Evolutionary conservation across 202 grass and related monocot genomes (phyloP), one percentile per base, ranked within the genome.

Genomic region (Schoenoplectus tabernaemontani): DNA sequence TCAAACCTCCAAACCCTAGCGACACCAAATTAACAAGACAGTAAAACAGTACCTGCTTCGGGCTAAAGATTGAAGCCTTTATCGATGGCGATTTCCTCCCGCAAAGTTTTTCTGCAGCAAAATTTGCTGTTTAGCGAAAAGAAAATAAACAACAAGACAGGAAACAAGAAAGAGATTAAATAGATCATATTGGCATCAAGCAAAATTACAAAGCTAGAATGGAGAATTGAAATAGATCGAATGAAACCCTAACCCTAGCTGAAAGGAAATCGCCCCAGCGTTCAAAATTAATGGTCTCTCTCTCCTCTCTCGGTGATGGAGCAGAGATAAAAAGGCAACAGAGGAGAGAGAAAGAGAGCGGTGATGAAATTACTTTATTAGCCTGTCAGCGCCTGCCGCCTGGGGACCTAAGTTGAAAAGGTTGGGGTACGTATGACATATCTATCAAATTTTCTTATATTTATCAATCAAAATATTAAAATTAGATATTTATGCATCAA

Each of bases 251-350:
- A 47, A 64, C 61, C 77, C 42, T 80, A 80, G 59, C 59, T 5
- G 61, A 80, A 80, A 80, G 78, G 78, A 80, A 80, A 80, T 80
- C 78, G 78, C 78, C 78, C 17, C 41, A n/a, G 56, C 59, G 78
- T 79, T 79, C 53, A 79, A 79, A 79, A 79, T 79, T 5, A 17
- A 43, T 66, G 59, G 59, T 79, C 20, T 79, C 61, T 80, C 59
- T 53, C 78, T 53, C 26, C 61, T 48, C 71, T 75, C 20, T 80
- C 43, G 78, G 66, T 43, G 57, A 44, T 80, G 59, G 78, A 80
- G 59, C 78, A 65, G 42, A 26, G 42, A 66, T 64, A 65, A 82
- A 59, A 82, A 69, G 80, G 80, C 30, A 64, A 50, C 65, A 26
- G 54, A 58, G 8, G 58, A 83, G 64, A 76, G 37, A 83, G 69